Evolutionary conservation across 257 asterid genomes (phyloP), one percentile per base, ranked within the genome.

Genomic region (Solanum okadae): DNA sequence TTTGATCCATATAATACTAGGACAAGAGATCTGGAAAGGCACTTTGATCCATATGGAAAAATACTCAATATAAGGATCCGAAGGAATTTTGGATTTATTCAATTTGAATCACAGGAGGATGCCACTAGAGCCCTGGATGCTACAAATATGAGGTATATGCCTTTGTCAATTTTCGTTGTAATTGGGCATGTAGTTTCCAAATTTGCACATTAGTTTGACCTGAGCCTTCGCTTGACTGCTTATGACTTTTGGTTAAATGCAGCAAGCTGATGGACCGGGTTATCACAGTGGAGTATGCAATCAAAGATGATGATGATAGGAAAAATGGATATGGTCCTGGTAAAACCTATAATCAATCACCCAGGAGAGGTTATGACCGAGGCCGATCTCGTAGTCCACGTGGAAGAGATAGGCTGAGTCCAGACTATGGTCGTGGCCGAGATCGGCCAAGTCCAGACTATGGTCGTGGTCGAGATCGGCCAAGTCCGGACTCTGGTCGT

Each of bases 51-150:
- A 5, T 92, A 93, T 83, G 98, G 98, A n/a, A 95, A 92, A 89
- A 91, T 96, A 82, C 85, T 91, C 71, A 94, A 95, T 81, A 93
- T 93, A 70, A 92, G 99, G 96, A 94, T 96, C 88, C 88, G 98
- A 83, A 91, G 93, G 88, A 95, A 94, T 91, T 96, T 96, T 87
- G 98, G 98, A 8, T 96, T 96, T 82, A 89, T 96, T 87, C 98
- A 96, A 88, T 96, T 75, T 87, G 98, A 95, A 90, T 8, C 92
- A 8, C 96, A 63, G 87, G 99, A 95, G 77, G 98, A 94, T 65
- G 98, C 98, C 56, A 92, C 96, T 44, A 94, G 88, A 90, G 98
- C 99, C 52, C 86, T 94, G 89, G 98, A 95, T 85, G 98, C 98
- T 56, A 95, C 97, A 31, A 91, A 96, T 90, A 67, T 93, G 94